Evolutionary conservation across 2,329 filamentous ascomycete species (phyloP).

Genomic region (Coniochaeta ligniaria): DNA sequence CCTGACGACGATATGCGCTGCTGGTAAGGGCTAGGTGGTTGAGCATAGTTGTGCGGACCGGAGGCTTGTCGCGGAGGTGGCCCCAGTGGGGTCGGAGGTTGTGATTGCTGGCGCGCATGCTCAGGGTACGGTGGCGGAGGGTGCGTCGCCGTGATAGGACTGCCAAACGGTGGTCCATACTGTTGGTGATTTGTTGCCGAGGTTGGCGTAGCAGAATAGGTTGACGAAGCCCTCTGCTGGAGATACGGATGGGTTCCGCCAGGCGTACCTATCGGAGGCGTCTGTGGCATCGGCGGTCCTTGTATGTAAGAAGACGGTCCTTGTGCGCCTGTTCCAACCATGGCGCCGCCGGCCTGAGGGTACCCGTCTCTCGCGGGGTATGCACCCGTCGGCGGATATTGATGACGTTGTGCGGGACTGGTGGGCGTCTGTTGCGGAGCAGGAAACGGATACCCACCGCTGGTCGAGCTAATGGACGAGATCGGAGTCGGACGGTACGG

Average conservation of each 20-base stretch:
- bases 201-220: not conserved
- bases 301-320: not conserved
- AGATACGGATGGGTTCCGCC: conserved; percentile 27
- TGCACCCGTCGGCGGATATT: conserved; percentile 37
- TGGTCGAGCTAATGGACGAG: conserved; percentile 31
- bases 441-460: conserved; percentile 45
- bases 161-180: conserved; percentile 44
- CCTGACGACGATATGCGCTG: conserved; percentile 33
- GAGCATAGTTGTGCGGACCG: conserved; percentile 31
- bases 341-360: conserved; percentile 25
- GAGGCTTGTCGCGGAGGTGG: conserved; percentile 41
- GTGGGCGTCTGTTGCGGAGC: conserved; percentile 31
- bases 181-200: conserved; percentile 31
- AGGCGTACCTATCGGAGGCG: conserved; percentile 39
- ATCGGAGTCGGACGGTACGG: conserved; percentile 44
- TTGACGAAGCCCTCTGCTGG: conserved; percentile 26
- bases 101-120: conserved; percentile 39
- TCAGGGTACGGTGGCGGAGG: conserved; percentile 31
- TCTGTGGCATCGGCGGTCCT: conserved; percentile 31
- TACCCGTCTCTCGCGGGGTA: conserved; percentile 39
- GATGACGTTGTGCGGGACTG: conserved; percentile 45
- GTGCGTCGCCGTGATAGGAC: conserved; percentile 40
- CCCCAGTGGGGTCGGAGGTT: conserved; percentile 46
- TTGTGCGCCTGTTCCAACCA: conserved; percentile 22
- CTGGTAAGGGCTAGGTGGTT: conserved; percentile 55